A percentile compares a stretch with the other conserved stretches of the same genome.
These are phyloP conservation scores for Macadamia integrifolia DNA, from an alignment of 164 flowering plant species.

Conservation along the genomic window DNA sequence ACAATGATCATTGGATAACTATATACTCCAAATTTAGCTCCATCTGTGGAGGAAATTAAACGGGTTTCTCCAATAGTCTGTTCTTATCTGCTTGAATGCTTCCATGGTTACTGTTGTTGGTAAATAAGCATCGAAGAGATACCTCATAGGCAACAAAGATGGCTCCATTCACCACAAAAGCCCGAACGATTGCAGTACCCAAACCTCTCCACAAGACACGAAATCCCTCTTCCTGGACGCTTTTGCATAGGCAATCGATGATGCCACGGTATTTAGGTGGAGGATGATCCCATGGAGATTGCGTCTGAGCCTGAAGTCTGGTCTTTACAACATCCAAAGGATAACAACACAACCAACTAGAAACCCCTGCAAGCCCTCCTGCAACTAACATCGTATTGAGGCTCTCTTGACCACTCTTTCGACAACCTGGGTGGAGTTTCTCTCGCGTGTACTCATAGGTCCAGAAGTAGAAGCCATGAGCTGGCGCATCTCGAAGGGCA, in stretches of 20 bases:
- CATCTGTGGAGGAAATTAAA: background rate
- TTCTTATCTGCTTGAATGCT: slow-evolving; percentile 18
- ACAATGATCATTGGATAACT: no score
- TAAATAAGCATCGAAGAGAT: slow-evolving; percentile 48
- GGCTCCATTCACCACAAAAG: slow-evolving; percentile 85
- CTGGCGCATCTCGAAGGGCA: slow-evolving; percentile 67
- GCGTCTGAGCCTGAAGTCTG: slow-evolving; percentile 61
- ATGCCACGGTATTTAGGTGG: slow-evolving; percentile 53
- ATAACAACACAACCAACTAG: slow-evolving; percentile 80
- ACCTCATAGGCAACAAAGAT: slow-evolving; percentile 76
- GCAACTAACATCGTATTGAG: slow-evolving; percentile 65
- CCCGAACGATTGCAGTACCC: slow-evolving; percentile 72
- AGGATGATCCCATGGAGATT: slow-evolving; percentile 6
- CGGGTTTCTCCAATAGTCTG: background rate
- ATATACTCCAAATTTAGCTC: no score
- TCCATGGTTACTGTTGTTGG: slow-evolving; percentile 25
- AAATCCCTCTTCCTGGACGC: slow-evolving; percentile 62
- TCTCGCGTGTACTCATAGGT: slow-evolving; percentile 75
- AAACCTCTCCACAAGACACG: slow-evolving; percentile 70
- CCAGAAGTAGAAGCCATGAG: slow-evolving; percentile 76
- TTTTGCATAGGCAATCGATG: slow-evolving; percentile 58
- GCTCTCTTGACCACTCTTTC: slow-evolving; percentile 59
- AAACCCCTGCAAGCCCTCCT: slow-evolving; percentile 87
- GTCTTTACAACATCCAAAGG: slow-evolving; percentile 87
- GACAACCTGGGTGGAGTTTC: slow-evolving; percentile 78